Conservation (phyloP, 495 filamentous ascomycete genomes). For the Xylaria sp. region DNA sequence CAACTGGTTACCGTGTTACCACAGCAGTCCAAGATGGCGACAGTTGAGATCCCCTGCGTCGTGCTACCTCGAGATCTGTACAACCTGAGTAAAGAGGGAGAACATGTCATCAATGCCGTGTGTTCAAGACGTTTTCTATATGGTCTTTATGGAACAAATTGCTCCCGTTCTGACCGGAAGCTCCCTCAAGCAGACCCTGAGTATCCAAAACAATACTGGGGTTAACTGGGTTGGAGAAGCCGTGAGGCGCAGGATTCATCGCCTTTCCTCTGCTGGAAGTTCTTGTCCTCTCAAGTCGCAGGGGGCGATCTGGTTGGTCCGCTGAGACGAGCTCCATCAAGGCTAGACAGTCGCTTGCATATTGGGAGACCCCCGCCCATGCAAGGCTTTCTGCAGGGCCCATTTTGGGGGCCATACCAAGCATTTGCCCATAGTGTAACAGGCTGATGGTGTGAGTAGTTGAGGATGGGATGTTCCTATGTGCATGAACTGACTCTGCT, state of each 20-base stretch:
- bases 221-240: slow-evolving; percentile 11
- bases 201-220: background rate
- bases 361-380: slow-evolving; percentile 5
- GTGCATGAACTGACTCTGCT: slow-evolving; percentile 22
- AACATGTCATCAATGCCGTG: background rate
- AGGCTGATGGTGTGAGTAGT: background rate
- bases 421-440: background rate
- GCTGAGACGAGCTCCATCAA: slow-evolving; percentile 17
- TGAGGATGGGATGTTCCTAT: background rate
- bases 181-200: background rate
- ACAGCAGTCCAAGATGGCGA: background rate
- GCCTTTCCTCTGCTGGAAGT: slow-evolving; percentile 8
- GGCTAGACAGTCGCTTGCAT: slow-evolving; percentile 20
- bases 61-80: slow-evolving; percentile 2
- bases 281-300: slow-evolving; percentile 1
- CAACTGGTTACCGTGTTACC: slow-evolving; percentile 5
- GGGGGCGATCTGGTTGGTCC: slow-evolving; percentile 19
- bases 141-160: background rate
- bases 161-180: slow-evolving; percentile 8
- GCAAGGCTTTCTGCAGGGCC: slow-evolving; percentile 23
- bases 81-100: background rate
- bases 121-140: background rate
- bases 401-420: slow-evolving; percentile 22
- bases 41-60: background rate
- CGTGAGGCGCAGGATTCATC: slow-evolving; percentile 26